phyloP scores from a whole-genome alignment of 2,329 filamentous ascomycete species.

The Alternaria conjuncta region DNA sequence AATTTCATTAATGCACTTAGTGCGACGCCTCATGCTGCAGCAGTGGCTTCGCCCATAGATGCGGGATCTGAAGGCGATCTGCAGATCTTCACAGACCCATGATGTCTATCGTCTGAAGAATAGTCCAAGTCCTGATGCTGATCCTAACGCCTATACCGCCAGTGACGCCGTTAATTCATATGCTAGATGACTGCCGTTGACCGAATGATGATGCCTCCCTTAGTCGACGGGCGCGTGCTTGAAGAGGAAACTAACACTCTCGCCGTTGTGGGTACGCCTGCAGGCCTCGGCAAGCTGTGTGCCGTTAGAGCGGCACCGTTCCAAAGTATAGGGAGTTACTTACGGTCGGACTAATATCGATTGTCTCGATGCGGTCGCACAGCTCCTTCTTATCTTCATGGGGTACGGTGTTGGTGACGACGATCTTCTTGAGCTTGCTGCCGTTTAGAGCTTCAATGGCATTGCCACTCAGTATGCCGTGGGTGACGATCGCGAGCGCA shows the following conservation, averaged over 20 bases:
- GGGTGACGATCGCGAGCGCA: slow-evolving; percentile 93
- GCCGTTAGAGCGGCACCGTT: slow-evolving; percentile 17
- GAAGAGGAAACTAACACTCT: slow-evolving; percentile 73
- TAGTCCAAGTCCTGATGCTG: slow-evolving; percentile 7
- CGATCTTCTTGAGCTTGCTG: slow-evolving; percentile 76
- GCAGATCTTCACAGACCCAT: slow-evolving; percentile 10
- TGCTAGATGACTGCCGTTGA: slow-evolving; percentile 12
- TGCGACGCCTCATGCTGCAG: slow-evolving; percentile 20
- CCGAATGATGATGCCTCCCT: slow-evolving; percentile 6
- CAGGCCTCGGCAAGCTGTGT: slow-evolving; percentile 70
- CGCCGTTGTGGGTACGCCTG: slow-evolving; percentile 73
- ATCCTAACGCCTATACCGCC: slow-evolving; percentile 12
- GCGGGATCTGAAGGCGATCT: slow-evolving; percentile 12
- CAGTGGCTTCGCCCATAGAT: slow-evolving; percentile 20
- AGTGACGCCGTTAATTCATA: slow-evolving; percentile 23
- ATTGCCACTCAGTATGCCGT: slow-evolving; percentile 87
- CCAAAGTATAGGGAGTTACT: slow-evolving; percentile 28
- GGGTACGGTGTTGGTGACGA: slow-evolving; percentile 90
- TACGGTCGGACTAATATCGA: slow-evolving; percentile 85
- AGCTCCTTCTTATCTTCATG: slow-evolving; percentile 79
- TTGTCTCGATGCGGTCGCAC: slow-evolving; percentile 83
- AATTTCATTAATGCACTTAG: slow-evolving; percentile 24
- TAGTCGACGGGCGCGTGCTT: slow-evolving; percentile 66
- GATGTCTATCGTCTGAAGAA: slow-evolving; percentile 5
- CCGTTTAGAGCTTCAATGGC: slow-evolving; percentile 86